Percentiles rank a stretch among this genome's conserved stretches.
phyloP scores from a whole-genome alignment of 139 green algal species.

The Coelastrella sp. region DNA sequence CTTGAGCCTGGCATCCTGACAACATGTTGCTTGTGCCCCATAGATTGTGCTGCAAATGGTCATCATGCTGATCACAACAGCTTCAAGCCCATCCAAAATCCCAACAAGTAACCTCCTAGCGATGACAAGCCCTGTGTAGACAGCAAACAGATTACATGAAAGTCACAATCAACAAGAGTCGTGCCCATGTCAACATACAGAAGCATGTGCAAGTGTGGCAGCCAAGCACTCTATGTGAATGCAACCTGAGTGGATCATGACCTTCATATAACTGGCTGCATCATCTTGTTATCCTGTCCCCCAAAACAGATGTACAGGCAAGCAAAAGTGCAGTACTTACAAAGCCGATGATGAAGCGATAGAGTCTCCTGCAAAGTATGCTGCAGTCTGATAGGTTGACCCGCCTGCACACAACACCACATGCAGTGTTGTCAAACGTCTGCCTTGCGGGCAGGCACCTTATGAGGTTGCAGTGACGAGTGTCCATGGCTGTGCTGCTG shows the following conservation, averaged over 20 bases:
- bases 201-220: too few species aligned
- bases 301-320: too few species aligned
- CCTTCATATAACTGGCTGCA: too few species aligned
- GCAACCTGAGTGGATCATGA: too few species aligned
- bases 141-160: too few species aligned
- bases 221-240: too few species aligned
- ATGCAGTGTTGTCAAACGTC: not conserved
- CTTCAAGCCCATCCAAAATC: constrained; percentile 45
- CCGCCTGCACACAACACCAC: constrained; percentile 3
- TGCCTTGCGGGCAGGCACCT: not conserved
- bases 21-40: not conserved
- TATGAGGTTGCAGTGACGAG: not conserved
- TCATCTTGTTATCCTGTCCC: too few species aligned
- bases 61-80: constrained; percentile 23
- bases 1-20: too few species aligned
- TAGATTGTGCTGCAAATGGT: not conserved
- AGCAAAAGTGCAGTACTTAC: not conserved
- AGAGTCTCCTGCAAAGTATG: not conserved
- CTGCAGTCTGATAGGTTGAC: constrained; percentile 23
- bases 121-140: constrained; percentile 13
- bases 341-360: constrained; percentile 31
- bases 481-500: not conserved
- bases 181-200: too few species aligned
- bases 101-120: constrained; percentile 33
- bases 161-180: too few species aligned